phyloP scores from a whole-genome alignment of 768 basidiomycete genomes.

The Mycena sanguinolenta region DNA sequence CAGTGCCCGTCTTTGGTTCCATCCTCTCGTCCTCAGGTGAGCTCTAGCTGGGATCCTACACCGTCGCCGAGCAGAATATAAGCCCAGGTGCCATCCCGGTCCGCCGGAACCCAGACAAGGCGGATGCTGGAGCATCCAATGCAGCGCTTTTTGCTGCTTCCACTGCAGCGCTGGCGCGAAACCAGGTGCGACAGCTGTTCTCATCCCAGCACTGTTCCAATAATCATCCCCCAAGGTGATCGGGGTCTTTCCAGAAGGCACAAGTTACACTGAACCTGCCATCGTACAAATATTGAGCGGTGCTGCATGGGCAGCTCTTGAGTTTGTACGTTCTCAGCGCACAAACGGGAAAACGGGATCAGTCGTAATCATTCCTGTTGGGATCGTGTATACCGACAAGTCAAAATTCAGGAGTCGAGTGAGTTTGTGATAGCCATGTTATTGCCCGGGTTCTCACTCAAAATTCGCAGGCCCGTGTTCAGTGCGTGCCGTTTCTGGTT shows the following conservation, averaged over 20 bases:
- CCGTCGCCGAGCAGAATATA: background rate
- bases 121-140: constrained; percentile 32
- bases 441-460: background rate
- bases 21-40: constrained; percentile 67
- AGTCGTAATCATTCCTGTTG: constrained; percentile 71
- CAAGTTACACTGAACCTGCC: constrained; percentile 61
- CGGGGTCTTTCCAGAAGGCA: constrained; percentile 79
- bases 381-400: constrained; percentile 80
- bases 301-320: constrained; percentile 78
- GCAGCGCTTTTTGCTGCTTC: constrained; percentile 33
- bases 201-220: background rate
- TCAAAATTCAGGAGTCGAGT: constrained; percentile 71
- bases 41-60: too few species aligned
- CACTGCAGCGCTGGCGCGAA: constrained; percentile 28
- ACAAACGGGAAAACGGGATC: constrained; percentile 37
- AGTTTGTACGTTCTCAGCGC: constrained; percentile 62
- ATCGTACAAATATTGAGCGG: constrained; percentile 71
- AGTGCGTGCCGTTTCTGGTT: constrained; percentile 36
- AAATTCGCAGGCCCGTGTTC: constrained; percentile 36
- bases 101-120: constrained; percentile 67
- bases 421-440: constrained; percentile 39
- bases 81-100: constrained; percentile 75
- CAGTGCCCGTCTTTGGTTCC: constrained; percentile 63
- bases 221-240: constrained; percentile 54
- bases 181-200: constrained; percentile 46